Base-by-base conservation (phyloP, 2,329 filamentous ascomycete genomes). In the Scopulariopsis brevicaulis region DNA sequence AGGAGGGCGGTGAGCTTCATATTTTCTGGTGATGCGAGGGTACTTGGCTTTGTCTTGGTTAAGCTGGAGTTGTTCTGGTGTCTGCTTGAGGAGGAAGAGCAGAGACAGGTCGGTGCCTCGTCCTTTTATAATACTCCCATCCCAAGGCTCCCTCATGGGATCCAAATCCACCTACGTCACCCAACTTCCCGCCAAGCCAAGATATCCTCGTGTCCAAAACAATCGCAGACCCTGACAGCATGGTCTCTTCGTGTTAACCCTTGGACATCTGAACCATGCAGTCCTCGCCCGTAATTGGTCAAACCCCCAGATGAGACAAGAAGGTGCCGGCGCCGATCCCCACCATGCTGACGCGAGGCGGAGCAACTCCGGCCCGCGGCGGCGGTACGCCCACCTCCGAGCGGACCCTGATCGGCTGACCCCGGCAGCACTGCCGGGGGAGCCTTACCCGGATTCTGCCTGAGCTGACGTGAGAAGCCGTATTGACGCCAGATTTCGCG, bases 1-100 rank as follows among this genome's bases (percentile, higher is more conserved):
- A 58, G 37, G 51, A 54, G 35, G 18, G 48, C 18, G 22, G 54
- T 24, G 51, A 53, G 37, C 50, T 58, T 53, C 56, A 58, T 58
- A 20, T 15, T 54, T 18, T 32, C 12, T 50, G 46, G 15, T 46
- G 18, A n/a, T n/a, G 14, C 18, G 4, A n/a, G 2, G 37, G 37
- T 5, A 40, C 12, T 8, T 14, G 18, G 12, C 12, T 14, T 40
- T 40, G 37, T 40, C 12, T 40, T n/a, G n/a, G n/a, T n/a, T n/a
- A n/a, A n/a, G 5, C 14, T 40, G 37, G 18, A 40, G 37, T 12
- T 40, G 14, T 11, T 40, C 18, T 40, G 37, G 40, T 7, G 12
- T 15, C 4, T 46, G 40, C 15, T 46, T 15, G 14, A 18, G 40
- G n/a, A 18, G 40, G 14, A n/a, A 40, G 14, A 18, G 15, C 8